Conservation (phyloP, 2,329 filamentous ascomycete species). For the Phaeosphaeriaceae sp. region DNA sequence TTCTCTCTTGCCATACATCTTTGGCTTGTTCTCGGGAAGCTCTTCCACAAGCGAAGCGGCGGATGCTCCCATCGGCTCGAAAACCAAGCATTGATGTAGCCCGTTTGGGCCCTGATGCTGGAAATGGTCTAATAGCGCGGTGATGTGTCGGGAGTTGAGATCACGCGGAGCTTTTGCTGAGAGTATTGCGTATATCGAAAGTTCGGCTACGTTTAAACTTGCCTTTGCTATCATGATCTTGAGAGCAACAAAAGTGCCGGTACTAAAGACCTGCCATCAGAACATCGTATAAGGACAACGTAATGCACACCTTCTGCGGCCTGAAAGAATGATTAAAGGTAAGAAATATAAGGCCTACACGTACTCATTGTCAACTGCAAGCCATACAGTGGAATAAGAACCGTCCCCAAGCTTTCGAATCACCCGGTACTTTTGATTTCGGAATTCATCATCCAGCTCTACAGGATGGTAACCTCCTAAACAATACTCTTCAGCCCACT, state of each 20-base stretch:
- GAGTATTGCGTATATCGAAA: no score
- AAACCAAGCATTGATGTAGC: constrained; percentile 14
- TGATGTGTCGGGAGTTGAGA: neutral
- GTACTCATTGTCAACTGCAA: constrained; percentile 15
- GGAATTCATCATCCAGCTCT: constrained; percentile 18
- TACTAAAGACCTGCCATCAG: no score
- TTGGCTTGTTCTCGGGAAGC: constrained; percentile 18
- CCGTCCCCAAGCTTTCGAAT: constrained; percentile 24
- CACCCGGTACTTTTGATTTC: constrained; percentile 16
- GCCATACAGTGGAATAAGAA: constrained; percentile 23
- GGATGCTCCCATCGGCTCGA: constrained; percentile 13
- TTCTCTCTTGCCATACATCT: constrained; percentile 12
- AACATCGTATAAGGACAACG: no score
- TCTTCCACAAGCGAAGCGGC: constrained; percentile 14
- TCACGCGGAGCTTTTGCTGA: no score
- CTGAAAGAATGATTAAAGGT: no score
- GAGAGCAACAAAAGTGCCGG: constrained; percentile 18
- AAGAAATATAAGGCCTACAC: no score
- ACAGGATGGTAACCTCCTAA: constrained; percentile 17
- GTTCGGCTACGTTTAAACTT: no score
- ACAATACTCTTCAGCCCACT: constrained; percentile 13
- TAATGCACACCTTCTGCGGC: no score
- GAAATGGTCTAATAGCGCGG: constrained; percentile 10
- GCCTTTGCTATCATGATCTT: constrained; percentile 8
- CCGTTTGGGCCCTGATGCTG: constrained; percentile 12